phyloP scores from a whole-genome alignment of 768 basidiomycete species.

The Calocera viscosa region DNA sequence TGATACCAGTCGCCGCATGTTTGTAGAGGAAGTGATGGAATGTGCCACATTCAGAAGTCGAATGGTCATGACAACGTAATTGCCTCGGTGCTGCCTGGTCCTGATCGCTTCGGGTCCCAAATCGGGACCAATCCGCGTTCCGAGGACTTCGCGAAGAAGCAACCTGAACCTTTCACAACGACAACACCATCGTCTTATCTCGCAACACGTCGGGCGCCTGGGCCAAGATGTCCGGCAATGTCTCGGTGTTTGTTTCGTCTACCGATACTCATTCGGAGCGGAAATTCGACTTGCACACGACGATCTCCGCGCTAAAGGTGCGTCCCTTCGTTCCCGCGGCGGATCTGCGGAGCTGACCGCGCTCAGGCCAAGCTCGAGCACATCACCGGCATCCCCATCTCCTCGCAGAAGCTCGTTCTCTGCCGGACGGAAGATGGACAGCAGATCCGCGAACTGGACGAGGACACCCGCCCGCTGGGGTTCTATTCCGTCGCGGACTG shows the following conservation, averaged over 20 bases:
- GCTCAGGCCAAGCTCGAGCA: slow-evolving; percentile 65
- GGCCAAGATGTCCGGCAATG: slow-evolving; percentile 13
- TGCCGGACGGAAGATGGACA: slow-evolving; percentile 41
- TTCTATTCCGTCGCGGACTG: slow-evolving; percentile 63
- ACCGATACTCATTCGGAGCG: slow-evolving; percentile 86
- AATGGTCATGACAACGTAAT: too few species aligned
- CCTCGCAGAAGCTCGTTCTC: slow-evolving; percentile 57
- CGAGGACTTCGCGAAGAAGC: background rate
- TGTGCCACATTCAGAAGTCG: too few species aligned
- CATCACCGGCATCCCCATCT: slow-evolving; percentile 77
- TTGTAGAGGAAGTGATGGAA: too few species aligned
- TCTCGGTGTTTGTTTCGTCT: slow-evolving; percentile 69
- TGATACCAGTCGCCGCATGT: background rate
- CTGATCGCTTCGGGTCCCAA: background rate
- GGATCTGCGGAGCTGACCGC: slow-evolving; percentile 14
- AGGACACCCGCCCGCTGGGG: slow-evolving; percentile 56
- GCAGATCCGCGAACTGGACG: slow-evolving; percentile 44
- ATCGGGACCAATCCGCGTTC: background rate
- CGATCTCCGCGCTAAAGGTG: slow-evolving; percentile 76
- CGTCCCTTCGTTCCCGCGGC: slow-evolving; percentile 13
- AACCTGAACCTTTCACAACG: background rate
- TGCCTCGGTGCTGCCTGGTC: background rate
- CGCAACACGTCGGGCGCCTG: background rate
- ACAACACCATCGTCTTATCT: too few species aligned
- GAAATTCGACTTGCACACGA: slow-evolving; percentile 60